Percentiles rank a stretch among this genome's conserved stretches.
These are phyloP conservation scores for Claviceps pazoutovae DNA, from an alignment of 2,329 filamentous ascomycete genomes.

Conservation along the genomic window DNA sequence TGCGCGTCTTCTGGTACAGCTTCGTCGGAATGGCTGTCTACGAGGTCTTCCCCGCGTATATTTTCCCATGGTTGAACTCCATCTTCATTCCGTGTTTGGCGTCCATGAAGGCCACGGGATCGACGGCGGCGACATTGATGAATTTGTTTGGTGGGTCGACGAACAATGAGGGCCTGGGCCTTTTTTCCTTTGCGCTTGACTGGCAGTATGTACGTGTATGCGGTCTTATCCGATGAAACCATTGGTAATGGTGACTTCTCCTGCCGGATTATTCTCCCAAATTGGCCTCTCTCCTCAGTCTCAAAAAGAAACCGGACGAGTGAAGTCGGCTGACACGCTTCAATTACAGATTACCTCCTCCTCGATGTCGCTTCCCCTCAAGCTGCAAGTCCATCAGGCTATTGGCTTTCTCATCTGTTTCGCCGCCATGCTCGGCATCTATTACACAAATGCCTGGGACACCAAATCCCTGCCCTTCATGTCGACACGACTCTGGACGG, in stretches of 20 bases:
- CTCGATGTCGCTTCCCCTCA: slow-evolving; percentile 19
- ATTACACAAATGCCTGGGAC: slow-evolving; percentile 27
- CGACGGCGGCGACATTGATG: neutral
- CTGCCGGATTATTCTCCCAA: too few species aligned
- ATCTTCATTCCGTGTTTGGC: slow-evolving; percentile 41
- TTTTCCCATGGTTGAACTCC: slow-evolving; percentile 40
- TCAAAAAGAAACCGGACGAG: neutral
- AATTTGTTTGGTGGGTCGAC: slow-evolving; percentile 26
- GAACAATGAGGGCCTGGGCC: slow-evolving; percentile 23
- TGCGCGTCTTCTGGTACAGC: slow-evolving; percentile 37
- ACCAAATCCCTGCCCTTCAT: slow-evolving; percentile 19
- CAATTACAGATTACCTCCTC: neutral
- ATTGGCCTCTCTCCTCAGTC: too few species aligned
- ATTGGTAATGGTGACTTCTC: too few species aligned
- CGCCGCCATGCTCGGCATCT: slow-evolving; percentile 21
- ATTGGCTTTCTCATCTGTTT: slow-evolving; percentile 24
- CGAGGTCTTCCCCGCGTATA: slow-evolving; percentile 40
- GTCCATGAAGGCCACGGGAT: slow-evolving; percentile 21
- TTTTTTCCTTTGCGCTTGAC: slow-evolving; percentile 27
- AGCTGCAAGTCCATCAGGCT: slow-evolving; percentile 22
- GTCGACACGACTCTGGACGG: slow-evolving; percentile 20
- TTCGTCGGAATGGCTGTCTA: slow-evolving; percentile 34
- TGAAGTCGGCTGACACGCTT: too few species aligned
- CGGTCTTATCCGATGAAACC: neutral
- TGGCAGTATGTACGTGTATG: slow-evolving; percentile 24